These are phyloP conservation scores for Corylus avellana DNA, from an alignment of 306 rosid genomes.

Conservation along the genomic window DNA sequence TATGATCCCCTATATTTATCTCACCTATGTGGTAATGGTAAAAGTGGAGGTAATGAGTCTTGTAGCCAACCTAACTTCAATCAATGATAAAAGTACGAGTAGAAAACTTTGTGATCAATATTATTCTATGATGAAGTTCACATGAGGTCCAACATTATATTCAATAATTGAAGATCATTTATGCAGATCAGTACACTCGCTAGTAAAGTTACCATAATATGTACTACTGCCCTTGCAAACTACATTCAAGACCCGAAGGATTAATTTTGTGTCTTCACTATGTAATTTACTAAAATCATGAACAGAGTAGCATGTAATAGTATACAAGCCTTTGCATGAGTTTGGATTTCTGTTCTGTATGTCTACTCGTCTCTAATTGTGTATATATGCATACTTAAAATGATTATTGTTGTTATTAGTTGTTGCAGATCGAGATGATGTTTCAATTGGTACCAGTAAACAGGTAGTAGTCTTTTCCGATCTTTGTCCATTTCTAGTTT, in stretches of 20 bases:
- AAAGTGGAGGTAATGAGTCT: not conserved
- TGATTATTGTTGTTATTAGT: slow-evolving; percentile 25
- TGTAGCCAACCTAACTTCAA: not conserved
- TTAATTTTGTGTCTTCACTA: not conserved
- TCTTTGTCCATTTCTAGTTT: slow-evolving; percentile 2
- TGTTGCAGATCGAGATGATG: slow-evolving; percentile 64
- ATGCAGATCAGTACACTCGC: not conserved
- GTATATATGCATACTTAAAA: not conserved
- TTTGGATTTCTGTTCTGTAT: not conserved
- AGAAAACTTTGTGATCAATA: not conserved
- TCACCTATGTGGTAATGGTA: not conserved
- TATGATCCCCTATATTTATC: not conserved
- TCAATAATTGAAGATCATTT: not conserved
- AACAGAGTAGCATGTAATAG: not conserved
- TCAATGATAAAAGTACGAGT: not conserved
- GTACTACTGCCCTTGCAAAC: not conserved
- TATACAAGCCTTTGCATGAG: not conserved
- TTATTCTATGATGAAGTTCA: not conserved
- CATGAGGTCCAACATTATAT: not conserved
- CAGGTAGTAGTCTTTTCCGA: slow-evolving; percentile 48
- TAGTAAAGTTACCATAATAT: not conserved
- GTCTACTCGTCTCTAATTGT: too few relatives aligned
- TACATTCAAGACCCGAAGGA: not conserved
- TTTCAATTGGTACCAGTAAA: slow-evolving; percentile 42
- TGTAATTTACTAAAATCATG: not conserved